These are phyloP conservation scores for Peziza echinospora DNA, from an alignment of 495 filamentous ascomycete species.

Conservation along the genomic window DNA sequence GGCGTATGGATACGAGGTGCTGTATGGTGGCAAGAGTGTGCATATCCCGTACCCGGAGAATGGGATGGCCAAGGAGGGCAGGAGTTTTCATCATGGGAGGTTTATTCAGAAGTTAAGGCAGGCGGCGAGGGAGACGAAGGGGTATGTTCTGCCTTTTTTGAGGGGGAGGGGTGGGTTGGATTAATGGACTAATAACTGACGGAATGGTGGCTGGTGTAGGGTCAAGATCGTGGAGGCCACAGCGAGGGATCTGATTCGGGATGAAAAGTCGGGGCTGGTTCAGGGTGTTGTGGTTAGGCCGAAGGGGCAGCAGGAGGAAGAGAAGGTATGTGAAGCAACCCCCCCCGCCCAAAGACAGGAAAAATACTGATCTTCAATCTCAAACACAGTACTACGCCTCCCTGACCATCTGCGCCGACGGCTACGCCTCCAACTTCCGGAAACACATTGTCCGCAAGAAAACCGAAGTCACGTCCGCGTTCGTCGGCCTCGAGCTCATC, in stretches of 20 bases:
- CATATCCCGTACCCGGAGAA: constrained; percentile 55
- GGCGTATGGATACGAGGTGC: constrained; percentile 66
- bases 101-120: constrained; percentile 56
- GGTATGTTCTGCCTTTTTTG: no score
- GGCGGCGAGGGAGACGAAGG: constrained; percentile 24
- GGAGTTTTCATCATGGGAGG: constrained; percentile 63
- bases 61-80: constrained; percentile 23
- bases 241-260: constrained; percentile 25
- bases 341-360: not conserved
- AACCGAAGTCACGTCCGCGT: constrained; percentile 56
- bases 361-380: not conserved
- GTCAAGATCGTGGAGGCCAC: constrained; percentile 30
- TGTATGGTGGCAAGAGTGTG: constrained; percentile 63
- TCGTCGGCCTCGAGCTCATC: constrained; percentile 79
- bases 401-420: constrained; percentile 77
- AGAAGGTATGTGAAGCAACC: constrained; percentile 14
- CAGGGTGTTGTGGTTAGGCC: constrained; percentile 19
- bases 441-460: constrained; percentile 48
- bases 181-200: no score
- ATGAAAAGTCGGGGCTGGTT: constrained; percentile 21
- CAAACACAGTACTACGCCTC: constrained; percentile 52
- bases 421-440: constrained; percentile 83
- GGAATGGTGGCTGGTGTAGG: no score
- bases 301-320: constrained; percentile 9
- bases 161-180: no score